Percentiles rank a stretch among this genome's conserved stretches.
These are phyloP conservation scores for Crithidia bombi DNA, from an alignment of 208 protist genomes.

Conservation along the genomic window DNA sequence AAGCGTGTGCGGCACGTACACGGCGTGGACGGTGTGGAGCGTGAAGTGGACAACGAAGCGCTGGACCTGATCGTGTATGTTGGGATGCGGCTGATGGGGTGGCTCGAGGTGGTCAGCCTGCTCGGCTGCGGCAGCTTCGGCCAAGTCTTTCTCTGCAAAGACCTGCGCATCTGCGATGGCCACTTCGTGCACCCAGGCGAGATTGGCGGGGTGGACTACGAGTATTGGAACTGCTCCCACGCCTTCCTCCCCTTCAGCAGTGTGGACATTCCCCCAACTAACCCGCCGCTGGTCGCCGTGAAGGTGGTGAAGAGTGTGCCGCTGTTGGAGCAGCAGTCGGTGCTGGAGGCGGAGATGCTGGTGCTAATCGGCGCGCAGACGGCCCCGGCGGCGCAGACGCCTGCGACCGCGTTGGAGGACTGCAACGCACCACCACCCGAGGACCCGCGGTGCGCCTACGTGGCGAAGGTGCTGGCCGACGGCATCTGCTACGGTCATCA, in stretches of 20 bases:
- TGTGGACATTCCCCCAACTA: constrained; percentile 56
- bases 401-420: not conserved
- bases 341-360: constrained; percentile 88
- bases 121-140: constrained; percentile 84
- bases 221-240: constrained; percentile 87
- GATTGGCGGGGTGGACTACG: constrained; percentile 79
- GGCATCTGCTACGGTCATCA: constrained; percentile 84
- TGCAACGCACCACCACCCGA: constrained; percentile 43
- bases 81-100: constrained; percentile 83
- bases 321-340: constrained; percentile 77
- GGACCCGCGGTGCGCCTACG: constrained; percentile 63
- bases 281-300: constrained; percentile 75
- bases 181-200: constrained; percentile 72
- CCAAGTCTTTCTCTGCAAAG: constrained; percentile 88
- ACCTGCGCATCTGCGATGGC: constrained; percentile 71
- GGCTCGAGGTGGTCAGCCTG: constrained; percentile 82
- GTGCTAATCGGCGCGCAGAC: constrained; percentile 78
- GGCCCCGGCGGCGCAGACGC: constrained; percentile 13
- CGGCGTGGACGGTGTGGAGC: constrained; percentile 64
- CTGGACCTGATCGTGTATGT: constrained; percentile 81
- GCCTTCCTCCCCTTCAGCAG: constrained; percentile 78
- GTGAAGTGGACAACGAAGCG: constrained; percentile 79
- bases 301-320: constrained; percentile 86
- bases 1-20: constrained; percentile 67
- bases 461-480: constrained; percentile 76